A percentile compares a stretch with the other conserved stretches of the same genome.
These are phyloP conservation scores for Vitis hybrid DNA, from an alignment of 177 flowering plant species.

Conservation along the genomic window DNA sequence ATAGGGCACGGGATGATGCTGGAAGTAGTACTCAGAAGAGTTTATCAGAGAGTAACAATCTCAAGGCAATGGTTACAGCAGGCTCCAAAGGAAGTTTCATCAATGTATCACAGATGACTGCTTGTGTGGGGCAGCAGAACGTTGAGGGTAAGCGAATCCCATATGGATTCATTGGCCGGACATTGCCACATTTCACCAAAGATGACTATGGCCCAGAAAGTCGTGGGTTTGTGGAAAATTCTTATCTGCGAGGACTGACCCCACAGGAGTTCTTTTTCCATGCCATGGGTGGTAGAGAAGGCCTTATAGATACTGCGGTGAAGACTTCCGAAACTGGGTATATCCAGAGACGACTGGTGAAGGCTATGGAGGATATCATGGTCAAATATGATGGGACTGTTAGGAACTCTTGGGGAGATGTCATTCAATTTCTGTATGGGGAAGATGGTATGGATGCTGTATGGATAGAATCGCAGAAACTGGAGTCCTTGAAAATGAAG, in stretches of 20 bases:
- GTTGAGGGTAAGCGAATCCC: conserved; percentile 99
- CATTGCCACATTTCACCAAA: conserved; percentile 94
- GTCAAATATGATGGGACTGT: conserved; percentile 99
- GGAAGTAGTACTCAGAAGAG: conserved; percentile 99
- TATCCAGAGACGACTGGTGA: conserved; percentile 92
- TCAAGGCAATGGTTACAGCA: conserved; percentile 99
- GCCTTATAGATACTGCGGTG: conserved; percentile 98
- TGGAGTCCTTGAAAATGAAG: conserved; percentile 87
- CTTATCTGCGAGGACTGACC: conserved; percentile 89
- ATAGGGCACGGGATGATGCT: conserved; percentile 99
- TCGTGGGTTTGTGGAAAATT: conserved; percentile 99
- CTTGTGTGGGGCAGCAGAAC: conserved; percentile 99
- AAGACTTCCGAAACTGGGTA: conserved; percentile 99
- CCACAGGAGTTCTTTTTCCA: conserved; percentile 99
- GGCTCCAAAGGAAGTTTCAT: conserved; percentile 99
- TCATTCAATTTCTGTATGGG: conserved; percentile 94
- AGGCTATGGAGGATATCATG: conserved; percentile 99
- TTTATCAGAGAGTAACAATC: conserved; percentile 94
- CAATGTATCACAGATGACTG: conserved; percentile 99
- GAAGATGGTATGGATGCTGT: conserved; percentile 99
- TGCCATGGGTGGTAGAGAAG: conserved; percentile 99
- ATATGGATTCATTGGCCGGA: conserved; percentile 85
- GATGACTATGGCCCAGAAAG: conserved; percentile 99
- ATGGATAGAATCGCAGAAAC: conserved; percentile 91
- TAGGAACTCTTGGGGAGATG: conserved; percentile 92